These are phyloP conservation scores for Sonneratia caseolaris DNA, from an alignment of 345 rosid genomes.

Conservation along the genomic window DNA sequence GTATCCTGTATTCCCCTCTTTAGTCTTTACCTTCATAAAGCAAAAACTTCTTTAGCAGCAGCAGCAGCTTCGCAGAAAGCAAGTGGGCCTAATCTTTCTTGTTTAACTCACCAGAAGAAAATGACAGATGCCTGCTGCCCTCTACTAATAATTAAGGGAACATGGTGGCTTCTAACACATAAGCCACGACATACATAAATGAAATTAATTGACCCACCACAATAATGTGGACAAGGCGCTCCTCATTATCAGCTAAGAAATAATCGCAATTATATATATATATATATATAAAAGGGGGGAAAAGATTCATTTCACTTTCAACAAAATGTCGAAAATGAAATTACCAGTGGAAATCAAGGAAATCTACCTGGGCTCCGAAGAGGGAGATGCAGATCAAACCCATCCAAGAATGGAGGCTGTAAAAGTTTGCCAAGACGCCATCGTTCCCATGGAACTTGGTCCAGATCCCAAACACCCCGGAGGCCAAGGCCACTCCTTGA, in stretches of 20 bases:
- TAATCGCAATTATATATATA: not conserved
- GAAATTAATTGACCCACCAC: not conserved
- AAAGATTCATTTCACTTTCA: not conserved
- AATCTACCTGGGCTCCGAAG: conserved; percentile 71
- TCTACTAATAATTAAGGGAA: not conserved
- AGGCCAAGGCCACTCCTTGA: conserved; percentile 79
- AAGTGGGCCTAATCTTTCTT: too few species aligned
- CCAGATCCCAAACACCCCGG: conserved; percentile 84
- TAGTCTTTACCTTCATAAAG: too few species aligned
- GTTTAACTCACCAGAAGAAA: not conserved
- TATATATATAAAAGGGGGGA: too few species aligned
- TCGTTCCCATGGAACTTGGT: conserved; percentile 54
- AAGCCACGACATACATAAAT: not conserved
- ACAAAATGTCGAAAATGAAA: not conserved
- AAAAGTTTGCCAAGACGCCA: conserved; percentile 76
- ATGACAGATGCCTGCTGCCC: not conserved
- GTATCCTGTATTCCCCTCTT: too few species aligned
- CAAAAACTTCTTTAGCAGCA: too few species aligned
- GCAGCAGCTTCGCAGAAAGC: too few species aligned
- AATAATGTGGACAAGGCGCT: not conserved
- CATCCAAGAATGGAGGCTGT: conserved; percentile 96
- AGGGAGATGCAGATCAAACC: conserved; percentile 74
- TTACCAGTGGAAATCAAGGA: not conserved
- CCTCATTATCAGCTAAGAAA: not conserved
- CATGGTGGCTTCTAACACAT: not conserved